Evolutionary conservation across 257 asterid genomes (phyloP).

Genomic region (Solanum pennellii): DNA sequence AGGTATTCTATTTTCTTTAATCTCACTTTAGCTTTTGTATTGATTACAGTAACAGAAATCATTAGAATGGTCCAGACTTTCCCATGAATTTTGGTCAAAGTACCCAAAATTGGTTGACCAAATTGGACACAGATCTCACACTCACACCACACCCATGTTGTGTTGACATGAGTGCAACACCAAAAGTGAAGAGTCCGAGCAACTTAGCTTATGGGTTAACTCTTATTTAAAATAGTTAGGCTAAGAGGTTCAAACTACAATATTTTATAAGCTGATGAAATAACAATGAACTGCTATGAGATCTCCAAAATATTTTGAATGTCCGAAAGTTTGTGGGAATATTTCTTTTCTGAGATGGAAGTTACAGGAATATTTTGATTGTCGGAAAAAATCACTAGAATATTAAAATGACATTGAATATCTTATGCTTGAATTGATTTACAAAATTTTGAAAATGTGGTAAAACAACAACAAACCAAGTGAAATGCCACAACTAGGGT

Average conservation of each 20-base stretch:
- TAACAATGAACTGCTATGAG: background rate
- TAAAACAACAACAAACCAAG: background rate
- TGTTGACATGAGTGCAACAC: no score
- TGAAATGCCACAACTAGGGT: background rate
- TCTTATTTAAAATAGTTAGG: background rate
- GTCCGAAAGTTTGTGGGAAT: background rate
- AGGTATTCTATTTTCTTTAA: no score
- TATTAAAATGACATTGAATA: background rate
- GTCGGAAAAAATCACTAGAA: background rate
- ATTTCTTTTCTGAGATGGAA: background rate
- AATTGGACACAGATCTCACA: no score
- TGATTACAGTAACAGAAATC: no score
- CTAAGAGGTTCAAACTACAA: background rate
- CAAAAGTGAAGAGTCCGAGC: no score
- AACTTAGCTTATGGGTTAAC: background rate
- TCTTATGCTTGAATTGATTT: background rate
- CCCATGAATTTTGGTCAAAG: no score
- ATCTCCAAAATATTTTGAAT: background rate
- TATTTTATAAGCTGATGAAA: background rate
- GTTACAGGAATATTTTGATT: background rate
- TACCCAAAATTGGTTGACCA: no score
- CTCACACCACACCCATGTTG: no score
- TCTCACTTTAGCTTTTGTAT: no score
- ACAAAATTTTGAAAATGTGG: background rate
- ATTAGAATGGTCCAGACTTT: no score